Conservation (phyloP, 2,329 filamentous ascomycete genomes). For the Drechslerella stenobrocha region DNA sequence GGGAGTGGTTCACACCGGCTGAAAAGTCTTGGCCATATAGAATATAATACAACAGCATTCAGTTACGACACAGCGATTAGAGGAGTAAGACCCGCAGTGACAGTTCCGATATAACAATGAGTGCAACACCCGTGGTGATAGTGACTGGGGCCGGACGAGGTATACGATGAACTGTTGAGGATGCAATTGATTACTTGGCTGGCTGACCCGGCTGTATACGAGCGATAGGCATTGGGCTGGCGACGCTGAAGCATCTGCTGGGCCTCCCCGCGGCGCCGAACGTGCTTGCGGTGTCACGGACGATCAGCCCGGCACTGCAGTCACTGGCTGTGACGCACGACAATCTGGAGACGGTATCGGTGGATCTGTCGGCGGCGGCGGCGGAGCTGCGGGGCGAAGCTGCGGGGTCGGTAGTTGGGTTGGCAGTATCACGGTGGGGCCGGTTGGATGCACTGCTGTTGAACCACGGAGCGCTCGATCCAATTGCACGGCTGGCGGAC, state of each 20-base stretch:
- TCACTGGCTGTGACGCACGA: conserved; percentile 55
- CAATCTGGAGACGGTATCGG: conserved; percentile 28
- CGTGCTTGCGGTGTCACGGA: conserved; percentile 64
- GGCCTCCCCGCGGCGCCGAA: conserved; percentile 60
- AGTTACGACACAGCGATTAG: no score
- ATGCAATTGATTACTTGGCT: background rate
- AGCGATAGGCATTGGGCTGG: conserved; percentile 66
- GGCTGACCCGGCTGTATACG: no score
- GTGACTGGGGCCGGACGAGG: conserved; percentile 64
- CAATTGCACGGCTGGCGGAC: conserved; percentile 71
- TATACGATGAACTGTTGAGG: background rate
- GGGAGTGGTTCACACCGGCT: no score
- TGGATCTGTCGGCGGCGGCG: conserved; percentile 24
- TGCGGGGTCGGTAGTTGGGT: conserved; percentile 55
- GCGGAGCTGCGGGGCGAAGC: conserved; percentile 26
- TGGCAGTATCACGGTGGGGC: conserved; percentile 63
- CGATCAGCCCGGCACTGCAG: conserved; percentile 59
- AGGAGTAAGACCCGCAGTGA: no score
- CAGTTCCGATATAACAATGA: conserved; percentile 37
- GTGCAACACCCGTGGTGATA: conserved; percentile 58
- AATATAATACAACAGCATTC: no score
- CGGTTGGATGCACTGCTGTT: conserved; percentile 78
- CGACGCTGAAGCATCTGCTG: conserved; percentile 65
- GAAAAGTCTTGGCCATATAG: no score
- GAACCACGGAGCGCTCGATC: conserved; percentile 82